A percentile compares a stretch with the other conserved stretches of the same genome.
Evolutionary conservation across 768 basidiomycete genomes (phyloP).

Genomic region (Gelatoporia subvermispora): DNA sequence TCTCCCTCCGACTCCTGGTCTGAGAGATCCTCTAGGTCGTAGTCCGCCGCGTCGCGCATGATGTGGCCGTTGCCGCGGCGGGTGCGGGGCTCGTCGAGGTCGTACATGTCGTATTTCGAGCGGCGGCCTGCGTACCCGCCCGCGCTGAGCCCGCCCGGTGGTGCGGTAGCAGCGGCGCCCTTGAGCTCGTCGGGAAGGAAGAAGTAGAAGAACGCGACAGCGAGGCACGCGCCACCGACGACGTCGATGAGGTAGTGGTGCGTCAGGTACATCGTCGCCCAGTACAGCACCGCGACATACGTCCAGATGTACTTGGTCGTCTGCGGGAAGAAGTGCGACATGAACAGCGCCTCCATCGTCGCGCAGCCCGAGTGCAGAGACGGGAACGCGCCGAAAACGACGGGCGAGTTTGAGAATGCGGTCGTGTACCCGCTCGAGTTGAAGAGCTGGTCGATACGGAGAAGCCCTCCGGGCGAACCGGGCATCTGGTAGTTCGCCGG

Average conservation of each 20-base stretch:
- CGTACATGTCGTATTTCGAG: constrained; percentile 75
- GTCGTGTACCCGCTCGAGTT: constrained; percentile 70
- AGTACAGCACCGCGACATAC: constrained; percentile 85
- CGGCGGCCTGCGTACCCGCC: constrained; percentile 25
- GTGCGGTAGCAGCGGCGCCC: constrained; percentile 46
- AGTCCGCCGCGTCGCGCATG: constrained; percentile 43
- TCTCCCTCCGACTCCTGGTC: constrained; percentile 54
- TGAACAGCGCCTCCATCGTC: constrained; percentile 88
- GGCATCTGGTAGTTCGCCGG: constrained; percentile 91
- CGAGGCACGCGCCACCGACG: constrained; percentile 88
- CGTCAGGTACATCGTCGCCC: constrained; percentile 98
- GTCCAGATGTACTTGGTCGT: constrained; percentile 65
- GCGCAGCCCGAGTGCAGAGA: constrained; percentile 88
- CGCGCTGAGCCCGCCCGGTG: constrained; percentile 40
- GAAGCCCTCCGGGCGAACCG: constrained; percentile 90
- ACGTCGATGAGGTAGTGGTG: constrained; percentile 99
- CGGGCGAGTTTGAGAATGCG: constrained; percentile 80
- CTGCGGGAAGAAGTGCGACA: constrained; percentile 91
- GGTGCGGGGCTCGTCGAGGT: constrained; percentile 57
- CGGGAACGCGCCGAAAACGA: constrained; percentile 97
- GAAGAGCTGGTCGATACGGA: constrained; percentile 88
- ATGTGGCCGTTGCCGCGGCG: constrained; percentile 25
- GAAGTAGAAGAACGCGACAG: constrained; percentile 82
- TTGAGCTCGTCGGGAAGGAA: constrained; percentile 81
- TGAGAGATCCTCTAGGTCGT: constrained; percentile 48